Base-by-base conservation (phyloP, 345 rosid species). In the Lepidium aucheri region DNA sequence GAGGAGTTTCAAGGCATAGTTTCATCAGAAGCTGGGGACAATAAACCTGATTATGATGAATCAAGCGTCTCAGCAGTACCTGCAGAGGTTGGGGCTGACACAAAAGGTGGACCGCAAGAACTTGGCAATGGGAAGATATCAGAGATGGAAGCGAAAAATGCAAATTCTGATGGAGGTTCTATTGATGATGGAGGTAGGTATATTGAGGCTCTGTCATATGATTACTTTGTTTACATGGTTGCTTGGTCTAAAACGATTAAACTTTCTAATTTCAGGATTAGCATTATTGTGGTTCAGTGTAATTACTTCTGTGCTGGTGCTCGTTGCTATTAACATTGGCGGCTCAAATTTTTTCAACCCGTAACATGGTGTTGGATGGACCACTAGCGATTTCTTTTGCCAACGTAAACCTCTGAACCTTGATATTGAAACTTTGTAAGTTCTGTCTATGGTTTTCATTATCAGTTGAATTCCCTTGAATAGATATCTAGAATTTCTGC, bases 1-100 rank as follows among this genome's bases (percentile, higher is more conserved):
- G 96, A 94, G 81, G 99, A 94, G 70, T 94, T 94, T 84, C 96
- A 85, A 75, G 92, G 95, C 76, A 90, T 94, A 65, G 97, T 94
- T 67, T 83, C 99, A 69, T 94, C 95, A 46, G 97, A 88, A 74
- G 76, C 95, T 8, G 89, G 79, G 74, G 81, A 70, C 58, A 60
- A 41, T 79, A 86, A 82, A 79, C n/a, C 49, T 34, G 54, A 66
- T 9, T 82, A 83, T 62, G 84, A 77, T 46, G 71, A 50, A 43
- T 71, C 84, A 40, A 72, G 69, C 35, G 64, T 65, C 52, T 66
- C 80, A 53, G 53, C 81, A 18, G 55, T 60, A 33, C 49, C 61
- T 54, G 69, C 85, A 51, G 74, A 77, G 53, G 69, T 84, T 62
- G 64, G 49, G 65, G 57, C 28, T 39, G 84, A 65, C 62, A 64